A percentile compares a stretch with the other conserved stretches of the same genome.
Conservation (phyloP, 73 alveolate genomes). For the Paramecium caudatum region DNA sequence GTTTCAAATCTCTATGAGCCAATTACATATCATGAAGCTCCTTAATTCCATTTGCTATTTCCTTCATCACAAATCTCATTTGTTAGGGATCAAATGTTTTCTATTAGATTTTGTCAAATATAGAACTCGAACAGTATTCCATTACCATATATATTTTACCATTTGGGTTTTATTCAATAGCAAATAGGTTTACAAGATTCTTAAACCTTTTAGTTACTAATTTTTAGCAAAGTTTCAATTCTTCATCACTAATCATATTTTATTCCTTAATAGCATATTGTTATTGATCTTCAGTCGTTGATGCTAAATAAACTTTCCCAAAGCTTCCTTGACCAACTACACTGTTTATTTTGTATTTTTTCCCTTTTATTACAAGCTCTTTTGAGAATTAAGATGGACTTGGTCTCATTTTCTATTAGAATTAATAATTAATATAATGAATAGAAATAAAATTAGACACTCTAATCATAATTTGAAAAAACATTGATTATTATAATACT, state of each 20-base stretch:
- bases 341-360: not conserved
- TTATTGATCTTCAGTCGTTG: not conserved
- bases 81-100: not conserved
- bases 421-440: too few relatives aligned
- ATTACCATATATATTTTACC: not conserved
- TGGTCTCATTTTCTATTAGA: too few relatives aligned
- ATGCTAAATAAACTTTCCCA: conserved; percentile 1
- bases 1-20: conserved; percentile 60
- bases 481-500: too few relatives aligned
- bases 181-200: conserved; percentile 12
- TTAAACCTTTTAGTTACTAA: not conserved
- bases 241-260: not conserved
- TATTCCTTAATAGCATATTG: not conserved
- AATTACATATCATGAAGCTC: not conserved
- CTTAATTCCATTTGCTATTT: not conserved
- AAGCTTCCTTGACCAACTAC: not conserved
- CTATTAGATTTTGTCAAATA: not conserved
- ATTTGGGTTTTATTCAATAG: not conserved
- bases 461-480: too few relatives aligned
- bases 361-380: too few relatives aligned
- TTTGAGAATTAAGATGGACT: too few relatives aligned
- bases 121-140: conserved; percentile 2
- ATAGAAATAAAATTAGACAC: too few relatives aligned
- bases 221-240: not conserved
- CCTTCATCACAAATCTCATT: not conserved